A percentile compares a stretch with the other conserved stretches of the same genome.
Evolutionary conservation across 2,329 filamentous ascomycete species (phyloP).

Genomic region (Neophaeococcomyces mojaviensis): DNA sequence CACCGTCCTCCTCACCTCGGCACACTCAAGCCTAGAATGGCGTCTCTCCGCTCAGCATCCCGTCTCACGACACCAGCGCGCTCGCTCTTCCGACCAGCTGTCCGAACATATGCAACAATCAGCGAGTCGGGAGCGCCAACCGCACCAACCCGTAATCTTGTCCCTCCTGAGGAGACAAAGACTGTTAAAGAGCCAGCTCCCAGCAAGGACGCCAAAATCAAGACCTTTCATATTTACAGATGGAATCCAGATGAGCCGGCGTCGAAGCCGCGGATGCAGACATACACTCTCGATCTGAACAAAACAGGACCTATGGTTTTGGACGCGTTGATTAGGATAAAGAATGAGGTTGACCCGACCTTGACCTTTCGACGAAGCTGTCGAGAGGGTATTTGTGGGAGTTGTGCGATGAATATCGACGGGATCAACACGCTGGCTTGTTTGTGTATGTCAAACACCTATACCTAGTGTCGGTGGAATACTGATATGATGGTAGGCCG

Average conservation of each 20-base stretch:
- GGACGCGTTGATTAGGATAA: conserved; percentile 93
- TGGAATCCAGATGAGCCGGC: conserved; percentile 93
- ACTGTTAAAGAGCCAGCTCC: conserved; percentile 55
- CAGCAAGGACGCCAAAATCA: conserved; percentile 56
- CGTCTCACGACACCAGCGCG: conserved; percentile 32
- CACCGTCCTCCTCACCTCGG: neutral
- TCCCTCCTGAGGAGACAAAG: conserved; percentile 49
- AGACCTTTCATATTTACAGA: conserved; percentile 97
- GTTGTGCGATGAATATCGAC: conserved; percentile 99
- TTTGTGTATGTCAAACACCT: conserved; percentile 63
- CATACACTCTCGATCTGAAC: conserved; percentile 90
- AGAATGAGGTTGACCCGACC: conserved; percentile 97
- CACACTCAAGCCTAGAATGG: conserved; percentile 29
- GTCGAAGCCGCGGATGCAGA: conserved; percentile 92
- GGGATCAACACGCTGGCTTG: conserved; percentile 96
- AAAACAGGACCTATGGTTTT: conserved; percentile 99
- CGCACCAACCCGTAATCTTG: conserved; percentile 22
- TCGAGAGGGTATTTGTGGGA: conserved; percentile 96
- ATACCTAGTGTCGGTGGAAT: conserved; percentile 10
- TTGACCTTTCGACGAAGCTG: conserved; percentile 93
- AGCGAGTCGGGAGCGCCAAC: conserved; percentile 30
- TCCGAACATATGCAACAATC: conserved; percentile 43
- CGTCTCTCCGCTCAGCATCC: conserved; percentile 42
- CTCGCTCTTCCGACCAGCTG: conserved; percentile 32
- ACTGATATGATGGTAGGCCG: conserved; percentile 55